phyloP scores from a whole-genome alignment of 2,329 filamentous ascomycete genomes.

The Cryoendolithus antarcticus region DNA sequence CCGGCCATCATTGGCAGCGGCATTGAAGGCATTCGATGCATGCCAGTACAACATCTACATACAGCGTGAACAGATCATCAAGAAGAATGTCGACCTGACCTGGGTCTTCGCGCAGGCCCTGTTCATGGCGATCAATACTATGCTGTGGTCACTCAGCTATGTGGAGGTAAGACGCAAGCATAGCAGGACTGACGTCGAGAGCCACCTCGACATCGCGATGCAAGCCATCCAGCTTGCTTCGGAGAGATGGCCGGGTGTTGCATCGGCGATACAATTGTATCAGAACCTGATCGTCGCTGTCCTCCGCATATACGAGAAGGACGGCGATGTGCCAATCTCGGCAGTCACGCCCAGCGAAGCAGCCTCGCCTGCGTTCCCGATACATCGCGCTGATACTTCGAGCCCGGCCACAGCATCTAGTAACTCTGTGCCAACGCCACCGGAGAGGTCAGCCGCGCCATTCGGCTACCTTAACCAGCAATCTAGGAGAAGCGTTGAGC shows the following conservation, averaged over 20 bases:
- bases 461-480: slow-evolving; percentile 21
- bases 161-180: slow-evolving; percentile 66
- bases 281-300: slow-evolving; percentile 75
- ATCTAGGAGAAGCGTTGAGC: slow-evolving; percentile 18
- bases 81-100: slow-evolving; percentile 67
- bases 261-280: slow-evolving; percentile 74
- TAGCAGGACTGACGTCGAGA: slow-evolving; percentile 60
- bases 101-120: slow-evolving; percentile 87
- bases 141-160: slow-evolving; percentile 87
- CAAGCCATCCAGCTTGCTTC: slow-evolving; percentile 69
- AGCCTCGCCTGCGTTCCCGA: slow-evolving; percentile 22
- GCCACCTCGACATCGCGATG: slow-evolving; percentile 60
- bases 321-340: slow-evolving; percentile 37
- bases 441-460: slow-evolving; percentile 13
- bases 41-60: slow-evolving; percentile 70
- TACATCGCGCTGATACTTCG: neutral
- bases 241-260: slow-evolving; percentile 83
- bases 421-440: slow-evolving; percentile 22
- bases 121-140: slow-evolving; percentile 83
- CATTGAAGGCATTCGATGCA: slow-evolving; percentile 70
- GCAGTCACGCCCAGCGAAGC: slow-evolving; percentile 35
- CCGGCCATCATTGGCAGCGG: slow-evolving; percentile 67
- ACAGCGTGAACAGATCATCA: slow-evolving; percentile 67
- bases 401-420: slow-evolving; percentile 28
- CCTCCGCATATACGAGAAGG: slow-evolving; percentile 70